A percentile compares a stretch with the other conserved stretches of the same genome.
Evolutionary conservation across 495 filamentous ascomycete species (phyloP).

Genomic region (Cladorrhinum samala): DNA sequence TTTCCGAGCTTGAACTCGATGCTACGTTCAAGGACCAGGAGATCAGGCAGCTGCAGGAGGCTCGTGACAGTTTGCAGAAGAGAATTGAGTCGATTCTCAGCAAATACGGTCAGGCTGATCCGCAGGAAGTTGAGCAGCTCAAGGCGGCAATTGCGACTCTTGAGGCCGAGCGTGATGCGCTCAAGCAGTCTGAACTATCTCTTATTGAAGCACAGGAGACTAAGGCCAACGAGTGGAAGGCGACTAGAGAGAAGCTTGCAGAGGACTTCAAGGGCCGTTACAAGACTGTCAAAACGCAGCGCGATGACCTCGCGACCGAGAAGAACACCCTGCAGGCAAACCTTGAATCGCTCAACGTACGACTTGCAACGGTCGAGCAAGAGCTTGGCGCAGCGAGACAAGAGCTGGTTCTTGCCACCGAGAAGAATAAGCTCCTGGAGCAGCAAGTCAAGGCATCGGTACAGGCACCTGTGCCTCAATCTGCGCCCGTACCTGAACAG

Average conservation of each 20-base stretch:
- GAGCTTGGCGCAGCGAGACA: slow-evolving; percentile 34
- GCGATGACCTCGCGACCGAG: slow-evolving; percentile 36
- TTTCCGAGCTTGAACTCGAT: slow-evolving; percentile 74
- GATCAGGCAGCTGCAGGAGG: slow-evolving; percentile 74
- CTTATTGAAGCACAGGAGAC: slow-evolving; percentile 46
- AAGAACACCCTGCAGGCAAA: slow-evolving; percentile 30
- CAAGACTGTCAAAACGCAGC: slow-evolving; percentile 35
- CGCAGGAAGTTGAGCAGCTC: slow-evolving; percentile 79
- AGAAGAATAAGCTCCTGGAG: slow-evolving; percentile 28
- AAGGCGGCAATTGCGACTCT: slow-evolving; percentile 59
- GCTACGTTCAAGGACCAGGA: slow-evolving; percentile 76
- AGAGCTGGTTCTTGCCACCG: slow-evolving; percentile 30
- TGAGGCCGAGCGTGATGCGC: slow-evolving; percentile 64
- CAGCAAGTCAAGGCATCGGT: slow-evolving; percentile 19
- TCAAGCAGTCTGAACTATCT: slow-evolving; percentile 50
- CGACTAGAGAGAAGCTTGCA: slow-evolving; percentile 34
- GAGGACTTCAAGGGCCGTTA: slow-evolving; percentile 41
- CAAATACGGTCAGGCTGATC: slow-evolving; percentile 93
- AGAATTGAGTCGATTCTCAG: slow-evolving; percentile 88
- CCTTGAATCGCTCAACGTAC: slow-evolving; percentile 27
- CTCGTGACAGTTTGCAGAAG: slow-evolving; percentile 88
- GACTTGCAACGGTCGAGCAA: slow-evolving; percentile 29
- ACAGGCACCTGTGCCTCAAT: slow-evolving; percentile 7
- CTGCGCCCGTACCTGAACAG: slow-evolving; percentile 1
- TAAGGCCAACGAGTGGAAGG: slow-evolving; percentile 42